Evolutionary conservation across 2,329 filamentous ascomycete species (phyloP).

Genomic region (Scolecobasidium constrictum): DNA sequence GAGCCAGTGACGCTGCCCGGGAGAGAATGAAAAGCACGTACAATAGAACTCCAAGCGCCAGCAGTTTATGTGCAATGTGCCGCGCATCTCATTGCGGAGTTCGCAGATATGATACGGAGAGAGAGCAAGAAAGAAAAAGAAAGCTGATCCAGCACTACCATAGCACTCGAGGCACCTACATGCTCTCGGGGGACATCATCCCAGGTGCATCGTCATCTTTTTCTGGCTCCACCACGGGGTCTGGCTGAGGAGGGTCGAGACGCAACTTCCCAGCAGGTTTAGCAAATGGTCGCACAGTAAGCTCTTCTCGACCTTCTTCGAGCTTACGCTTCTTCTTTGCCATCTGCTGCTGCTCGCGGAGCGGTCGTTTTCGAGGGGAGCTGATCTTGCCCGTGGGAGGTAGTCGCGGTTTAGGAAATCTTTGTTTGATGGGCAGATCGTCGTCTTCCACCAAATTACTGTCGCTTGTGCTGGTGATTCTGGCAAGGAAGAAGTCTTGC

Average conservation of each 20-base stretch:
- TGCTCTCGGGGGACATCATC: constrained; percentile 61
- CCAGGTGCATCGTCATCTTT: constrained; percentile 56
- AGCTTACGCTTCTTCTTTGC: constrained; percentile 80
- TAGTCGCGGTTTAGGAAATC: constrained; percentile 49
- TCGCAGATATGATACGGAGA: too few species aligned
- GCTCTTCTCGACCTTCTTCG: constrained; percentile 31
- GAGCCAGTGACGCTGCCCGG: too few species aligned
- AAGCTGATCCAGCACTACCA: too few species aligned
- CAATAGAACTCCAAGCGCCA: too few species aligned
- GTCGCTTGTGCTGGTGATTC: constrained; percentile 73
- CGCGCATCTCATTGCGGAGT: too few species aligned
- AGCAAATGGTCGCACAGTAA: constrained; percentile 26
- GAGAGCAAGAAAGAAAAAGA: too few species aligned
- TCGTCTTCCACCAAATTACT: constrained; percentile 86
- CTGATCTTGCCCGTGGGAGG: constrained; percentile 78
- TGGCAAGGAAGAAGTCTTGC: constrained; percentile 82
- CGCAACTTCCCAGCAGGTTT: constrained; percentile 45
- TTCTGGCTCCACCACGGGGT: constrained; percentile 48
- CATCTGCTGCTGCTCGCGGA: constrained; percentile 70
- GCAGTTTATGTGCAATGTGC: too few species aligned
- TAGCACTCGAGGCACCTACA: too few species aligned
- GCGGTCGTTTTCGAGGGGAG: constrained; percentile 69
- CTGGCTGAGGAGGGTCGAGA: constrained; percentile 42
- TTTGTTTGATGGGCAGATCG: constrained; percentile 85
- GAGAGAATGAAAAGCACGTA: too few species aligned